Conservation (phyloP, 805 yeast species). For the Cyberlindnera mrakii region DNA sequence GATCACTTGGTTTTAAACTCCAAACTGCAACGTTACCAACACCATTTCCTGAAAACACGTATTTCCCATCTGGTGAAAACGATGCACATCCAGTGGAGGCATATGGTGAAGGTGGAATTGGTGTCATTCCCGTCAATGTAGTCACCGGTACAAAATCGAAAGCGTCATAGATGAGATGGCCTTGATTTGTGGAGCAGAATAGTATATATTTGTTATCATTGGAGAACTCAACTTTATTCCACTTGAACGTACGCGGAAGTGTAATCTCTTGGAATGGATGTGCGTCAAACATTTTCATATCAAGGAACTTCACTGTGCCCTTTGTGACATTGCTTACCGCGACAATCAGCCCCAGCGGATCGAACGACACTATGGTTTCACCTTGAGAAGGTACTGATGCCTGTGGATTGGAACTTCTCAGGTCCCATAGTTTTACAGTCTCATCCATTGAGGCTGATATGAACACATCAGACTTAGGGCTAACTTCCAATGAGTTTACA, state of each 20-base stretch:
- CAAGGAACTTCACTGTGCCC: constrained; percentile 52
- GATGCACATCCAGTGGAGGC: constrained; percentile 53
- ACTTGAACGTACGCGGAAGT: constrained; percentile 32
- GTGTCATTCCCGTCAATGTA: constrained; percentile 40
- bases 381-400: constrained; percentile 53
- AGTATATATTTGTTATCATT: constrained; percentile 66
- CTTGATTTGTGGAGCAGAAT: constrained; percentile 48
- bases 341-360: constrained; percentile 79
- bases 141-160: constrained; percentile 50
- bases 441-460: constrained; percentile 69
- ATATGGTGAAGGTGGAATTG: constrained; percentile 36
- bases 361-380: constrained; percentile 61
- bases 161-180: constrained; percentile 64
- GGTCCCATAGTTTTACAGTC: constrained; percentile 85
- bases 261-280: constrained; percentile 47
- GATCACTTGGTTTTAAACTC: constrained; percentile 41
- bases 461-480: constrained; percentile 61
- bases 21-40: constrained; percentile 38
- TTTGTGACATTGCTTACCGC: constrained; percentile 51
- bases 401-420: constrained; percentile 57
- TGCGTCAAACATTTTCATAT: constrained; percentile 48
- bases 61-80: constrained; percentile 63
- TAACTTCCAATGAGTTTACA: constrained; percentile 67
- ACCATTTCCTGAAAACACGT: constrained; percentile 54
- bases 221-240: constrained; percentile 73